Evolutionary conservation across 2,329 filamentous ascomycete species (phyloP).

Genomic region (Trichoderma citrinoviride): DNA sequence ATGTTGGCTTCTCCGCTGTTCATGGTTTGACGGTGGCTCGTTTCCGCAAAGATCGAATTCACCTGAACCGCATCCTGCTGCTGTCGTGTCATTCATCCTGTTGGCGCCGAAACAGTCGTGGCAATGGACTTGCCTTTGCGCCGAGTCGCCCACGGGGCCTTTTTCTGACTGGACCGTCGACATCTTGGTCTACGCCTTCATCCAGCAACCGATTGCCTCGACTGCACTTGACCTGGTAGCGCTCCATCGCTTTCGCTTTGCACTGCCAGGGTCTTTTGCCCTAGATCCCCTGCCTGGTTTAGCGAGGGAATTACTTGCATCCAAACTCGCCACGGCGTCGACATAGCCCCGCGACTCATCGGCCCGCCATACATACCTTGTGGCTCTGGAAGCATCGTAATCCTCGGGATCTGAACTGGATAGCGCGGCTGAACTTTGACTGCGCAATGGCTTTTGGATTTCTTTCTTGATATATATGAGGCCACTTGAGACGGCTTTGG

Average conservation of each 20-base stretch:
- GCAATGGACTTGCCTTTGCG: background rate
- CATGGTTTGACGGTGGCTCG: background rate
- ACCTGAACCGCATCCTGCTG: background rate
- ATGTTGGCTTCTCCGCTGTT: background rate
- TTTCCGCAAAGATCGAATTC: background rate
- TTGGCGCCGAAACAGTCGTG: background rate
- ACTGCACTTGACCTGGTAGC: background rate
- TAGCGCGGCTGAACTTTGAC: slow-evolving; percentile 7
- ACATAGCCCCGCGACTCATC: slow-evolving; percentile 13
- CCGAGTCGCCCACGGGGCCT: background rate
- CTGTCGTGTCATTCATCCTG: background rate
- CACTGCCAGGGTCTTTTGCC: background rate
- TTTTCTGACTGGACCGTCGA: background rate
- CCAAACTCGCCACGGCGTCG: background rate
- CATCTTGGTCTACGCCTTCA: too few relatives aligned
- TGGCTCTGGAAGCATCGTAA: background rate
- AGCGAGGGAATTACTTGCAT: slow-evolving; percentile 19
- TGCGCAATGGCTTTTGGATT: background rate
- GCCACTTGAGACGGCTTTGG: background rate
- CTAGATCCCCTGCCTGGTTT: background rate
- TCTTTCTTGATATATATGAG: background rate
- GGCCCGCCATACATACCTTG: slow-evolving; percentile 10
- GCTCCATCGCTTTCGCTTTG: background rate
- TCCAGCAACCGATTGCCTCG: background rate
- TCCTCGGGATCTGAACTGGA: background rate